A percentile compares a stretch with the other conserved stretches of the same genome.
Conservation (phyloP, 768 basidiomycete genomes). For the Lactarius deliciosus region DNA sequence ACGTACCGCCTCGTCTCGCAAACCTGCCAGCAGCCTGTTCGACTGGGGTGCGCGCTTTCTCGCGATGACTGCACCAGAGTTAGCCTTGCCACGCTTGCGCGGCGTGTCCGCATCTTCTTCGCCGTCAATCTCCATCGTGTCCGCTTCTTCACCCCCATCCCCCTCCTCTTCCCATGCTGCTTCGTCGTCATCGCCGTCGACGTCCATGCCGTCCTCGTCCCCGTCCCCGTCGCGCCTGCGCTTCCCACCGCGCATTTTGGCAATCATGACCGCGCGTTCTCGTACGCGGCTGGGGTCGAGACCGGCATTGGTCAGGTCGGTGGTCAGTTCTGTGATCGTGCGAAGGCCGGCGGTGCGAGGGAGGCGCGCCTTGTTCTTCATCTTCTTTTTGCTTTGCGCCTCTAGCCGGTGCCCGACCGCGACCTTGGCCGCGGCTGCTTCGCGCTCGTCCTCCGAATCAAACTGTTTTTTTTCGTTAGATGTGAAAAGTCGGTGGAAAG, state of each 20-base stretch:
- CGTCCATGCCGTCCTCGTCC: slow-evolving; percentile 37
- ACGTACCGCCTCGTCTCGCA: slow-evolving; percentile 73
- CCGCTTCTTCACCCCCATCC: slow-evolving; percentile 38
- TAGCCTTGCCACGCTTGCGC: slow-evolving; percentile 61
- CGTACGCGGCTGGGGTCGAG: slow-evolving; percentile 85
- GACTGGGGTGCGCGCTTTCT: slow-evolving; percentile 58
- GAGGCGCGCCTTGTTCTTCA: slow-evolving; percentile 78
- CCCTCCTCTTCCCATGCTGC: slow-evolving; percentile 39
- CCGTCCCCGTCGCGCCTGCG: slow-evolving; percentile 52
- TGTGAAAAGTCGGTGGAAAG: neutral
- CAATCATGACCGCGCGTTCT: slow-evolving; percentile 82
- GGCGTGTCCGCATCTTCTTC: slow-evolving; percentile 45
- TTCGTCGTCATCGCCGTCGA: too few species aligned
- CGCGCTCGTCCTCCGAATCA: slow-evolving; percentile 72
- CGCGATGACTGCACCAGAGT: slow-evolving; percentile 55
- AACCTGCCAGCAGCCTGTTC: slow-evolving; percentile 74
- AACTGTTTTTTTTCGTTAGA: slow-evolving; percentile 32
- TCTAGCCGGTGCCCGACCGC: slow-evolving; percentile 65
- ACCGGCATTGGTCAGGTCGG: slow-evolving; percentile 82
- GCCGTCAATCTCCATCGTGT: slow-evolving; percentile 41
- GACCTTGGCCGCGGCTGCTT: slow-evolving; percentile 59
- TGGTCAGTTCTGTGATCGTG: slow-evolving; percentile 70
- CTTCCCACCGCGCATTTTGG: slow-evolving; percentile 69
- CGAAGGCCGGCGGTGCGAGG: slow-evolving; percentile 74
- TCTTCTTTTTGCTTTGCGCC: slow-evolving; percentile 82